phyloP scores from a whole-genome alignment of 1,139 yeast species.

The Kluyveromyces sp. region DNA sequence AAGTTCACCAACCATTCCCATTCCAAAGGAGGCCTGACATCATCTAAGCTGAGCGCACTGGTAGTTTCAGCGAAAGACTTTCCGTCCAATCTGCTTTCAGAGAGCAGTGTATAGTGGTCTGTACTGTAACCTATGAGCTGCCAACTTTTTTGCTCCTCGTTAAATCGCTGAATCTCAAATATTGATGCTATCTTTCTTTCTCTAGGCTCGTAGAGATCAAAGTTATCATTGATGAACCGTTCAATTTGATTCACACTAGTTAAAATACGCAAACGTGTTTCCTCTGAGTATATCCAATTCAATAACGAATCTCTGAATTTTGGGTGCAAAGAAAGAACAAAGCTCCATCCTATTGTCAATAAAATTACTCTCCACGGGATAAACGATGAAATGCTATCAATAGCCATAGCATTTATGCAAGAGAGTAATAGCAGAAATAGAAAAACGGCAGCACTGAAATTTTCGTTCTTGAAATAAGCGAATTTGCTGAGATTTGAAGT shows the following conservation, averaged over 20 bases:
- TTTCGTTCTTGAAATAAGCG: constrained; percentile 61
- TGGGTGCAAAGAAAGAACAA: constrained; percentile 50
- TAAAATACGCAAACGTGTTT: constrained; percentile 47
- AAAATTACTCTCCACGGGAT: constrained; percentile 38
- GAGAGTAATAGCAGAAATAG: constrained; percentile 33
- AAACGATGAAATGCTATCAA: constrained; percentile 22
- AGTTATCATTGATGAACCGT: constrained; percentile 32
- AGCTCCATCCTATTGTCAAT: constrained; percentile 46
- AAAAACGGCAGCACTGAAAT: constrained; percentile 49
- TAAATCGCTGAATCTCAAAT: constrained; percentile 61
- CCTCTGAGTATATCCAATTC: constrained; percentile 48
- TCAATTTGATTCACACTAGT: constrained; percentile 44
- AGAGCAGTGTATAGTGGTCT: constrained; percentile 45
- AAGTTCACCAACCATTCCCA: constrained; percentile 46
- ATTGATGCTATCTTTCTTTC: constrained; percentile 48
- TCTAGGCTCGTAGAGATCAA: constrained; percentile 32
- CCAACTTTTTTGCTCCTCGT: constrained; percentile 53
- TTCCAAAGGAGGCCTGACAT: constrained; percentile 47
- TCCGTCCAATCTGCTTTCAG: constrained; percentile 33
- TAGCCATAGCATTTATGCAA: constrained; percentile 34
- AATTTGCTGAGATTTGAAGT: constrained; percentile 47
- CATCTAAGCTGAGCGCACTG: constrained; percentile 30
- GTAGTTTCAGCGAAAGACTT: constrained; percentile 17
- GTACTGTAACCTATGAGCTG: constrained; percentile 47
- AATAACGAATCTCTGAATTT: constrained; percentile 40